Percentiles rank a stretch among this genome's conserved stretches.
Conservation (phyloP, 2,329 filamentous ascomycete genomes). For the Fusarium denticulatum region DNA sequence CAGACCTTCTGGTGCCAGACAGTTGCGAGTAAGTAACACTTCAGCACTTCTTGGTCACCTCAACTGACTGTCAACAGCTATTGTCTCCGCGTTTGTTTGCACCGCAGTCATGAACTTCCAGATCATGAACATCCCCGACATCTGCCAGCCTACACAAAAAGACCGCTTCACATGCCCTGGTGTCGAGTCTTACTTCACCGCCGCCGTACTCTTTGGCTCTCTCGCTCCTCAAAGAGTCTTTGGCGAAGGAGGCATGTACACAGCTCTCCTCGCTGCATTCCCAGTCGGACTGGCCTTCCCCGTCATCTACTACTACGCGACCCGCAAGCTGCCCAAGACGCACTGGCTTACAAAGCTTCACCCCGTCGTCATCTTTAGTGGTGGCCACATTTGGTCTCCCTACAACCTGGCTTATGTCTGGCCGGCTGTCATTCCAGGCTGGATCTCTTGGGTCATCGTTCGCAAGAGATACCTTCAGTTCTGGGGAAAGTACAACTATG, state of each 20-base stretch:
- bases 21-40: conserved; percentile 38
- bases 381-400: conserved; percentile 53
- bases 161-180: conserved; percentile 52
- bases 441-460: conserved; percentile 58
- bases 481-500: conserved; percentile 62
- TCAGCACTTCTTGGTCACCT: fast-evolving
- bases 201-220: conserved; percentile 54
- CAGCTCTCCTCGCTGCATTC: conserved; percentile 51
- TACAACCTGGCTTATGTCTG: conserved; percentile 60
- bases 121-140: conserved; percentile 47
- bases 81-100: conserved; percentile 49
- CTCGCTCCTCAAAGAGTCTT: conserved; percentile 52
- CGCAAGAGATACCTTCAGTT: conserved; percentile 56
- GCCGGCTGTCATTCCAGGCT: conserved; percentile 59
- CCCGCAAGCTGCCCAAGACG: conserved; percentile 47
- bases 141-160: conserved; percentile 50
- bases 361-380: conserved; percentile 56
- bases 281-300: conserved; percentile 52
- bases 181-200: conserved; percentile 53
- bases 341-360: conserved; percentile 54
- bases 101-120: conserved; percentile 52
- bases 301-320: conserved; percentile 50
- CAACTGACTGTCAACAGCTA: conserved; percentile 7
- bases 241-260: conserved; percentile 50
- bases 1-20: conserved; percentile 50